phyloP scores from a whole-genome alignment of 1,284 basidiomycete species.

The Anthracocystis setariae region DNA sequence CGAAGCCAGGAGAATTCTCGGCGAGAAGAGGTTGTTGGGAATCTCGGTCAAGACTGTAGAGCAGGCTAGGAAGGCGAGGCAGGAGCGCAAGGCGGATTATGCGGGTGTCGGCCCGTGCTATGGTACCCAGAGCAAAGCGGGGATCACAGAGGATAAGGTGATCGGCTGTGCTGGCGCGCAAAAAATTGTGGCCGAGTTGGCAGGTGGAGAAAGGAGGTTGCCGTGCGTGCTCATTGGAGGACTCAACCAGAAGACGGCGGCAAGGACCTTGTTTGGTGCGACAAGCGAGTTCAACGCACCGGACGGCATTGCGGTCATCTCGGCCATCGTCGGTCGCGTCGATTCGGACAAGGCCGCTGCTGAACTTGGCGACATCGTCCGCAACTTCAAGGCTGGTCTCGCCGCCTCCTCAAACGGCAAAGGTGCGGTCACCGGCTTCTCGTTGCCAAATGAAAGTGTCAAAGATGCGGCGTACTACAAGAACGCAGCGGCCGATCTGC shows the following conservation, averaged over 20 bases:
- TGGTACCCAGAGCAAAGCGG: conserved; percentile 67
- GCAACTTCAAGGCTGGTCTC: conserved; percentile 64
- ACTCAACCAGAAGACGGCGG: conserved; percentile 59
- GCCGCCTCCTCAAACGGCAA: conserved; percentile 6
- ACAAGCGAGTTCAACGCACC: conserved; percentile 41
- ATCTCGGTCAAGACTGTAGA: conserved; percentile 77
- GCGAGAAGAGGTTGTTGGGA: conserved; percentile 79
- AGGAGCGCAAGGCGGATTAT: conserved; percentile 75
- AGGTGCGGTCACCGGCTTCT: conserved; percentile 25
- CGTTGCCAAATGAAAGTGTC: background rate
- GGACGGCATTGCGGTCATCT: conserved; percentile 85
- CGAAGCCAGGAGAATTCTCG: conserved; percentile 74
- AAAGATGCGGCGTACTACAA: conserved; percentile 31
- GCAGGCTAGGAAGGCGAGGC: conserved; percentile 43
- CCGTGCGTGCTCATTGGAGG: conserved; percentile 65
- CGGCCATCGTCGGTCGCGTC: conserved; percentile 80
- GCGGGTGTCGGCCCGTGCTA: conserved; percentile 78
- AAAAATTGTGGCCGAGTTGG: conserved; percentile 45
- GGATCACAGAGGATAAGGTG: conserved; percentile 60
- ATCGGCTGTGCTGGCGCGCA: conserved; percentile 51
- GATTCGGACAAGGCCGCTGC: conserved; percentile 75
- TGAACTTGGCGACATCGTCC: conserved; percentile 66
- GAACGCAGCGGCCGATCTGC: conserved; percentile 19
- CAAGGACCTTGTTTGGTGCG: conserved; percentile 55
- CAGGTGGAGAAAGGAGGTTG: conserved; percentile 21